A percentile compares a stretch with the other conserved stretches of the same genome.
Evolutionary conservation across 192 early-diverging fungal species (phyloP).

Genomic region (Piromyces finnis): DNA sequence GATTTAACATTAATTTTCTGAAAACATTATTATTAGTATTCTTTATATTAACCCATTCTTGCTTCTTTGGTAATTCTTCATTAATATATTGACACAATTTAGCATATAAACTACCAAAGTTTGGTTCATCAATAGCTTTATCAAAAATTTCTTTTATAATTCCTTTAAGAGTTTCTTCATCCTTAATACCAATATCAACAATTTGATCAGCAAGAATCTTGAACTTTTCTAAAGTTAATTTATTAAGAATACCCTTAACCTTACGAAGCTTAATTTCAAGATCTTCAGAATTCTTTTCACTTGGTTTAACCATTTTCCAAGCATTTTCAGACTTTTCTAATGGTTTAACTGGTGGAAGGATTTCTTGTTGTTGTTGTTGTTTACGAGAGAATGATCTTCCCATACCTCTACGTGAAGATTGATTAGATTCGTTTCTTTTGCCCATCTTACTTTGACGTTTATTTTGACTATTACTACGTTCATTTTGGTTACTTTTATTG

Average conservation of each 20-base stretch:
- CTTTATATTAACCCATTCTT: slow-evolving; percentile 30
- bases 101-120: slow-evolving; percentile 80
- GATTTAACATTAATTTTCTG: slow-evolving; percentile 77
- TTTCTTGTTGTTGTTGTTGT: background rate
- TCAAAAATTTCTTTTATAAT: slow-evolving; percentile 80
- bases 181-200: slow-evolving; percentile 52
- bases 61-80: slow-evolving; percentile 21
- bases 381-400: background rate
- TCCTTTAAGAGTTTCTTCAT: slow-evolving; percentile 54
- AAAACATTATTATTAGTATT: slow-evolving; percentile 36
- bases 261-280: slow-evolving; percentile 53
- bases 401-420: background rate
- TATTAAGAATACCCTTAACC: slow-evolving; percentile 84
- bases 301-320: slow-evolving; percentile 34
- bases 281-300: slow-evolving; percentile 21
- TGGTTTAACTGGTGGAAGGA: slow-evolving; percentile 34
- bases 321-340: slow-evolving; percentile 66
- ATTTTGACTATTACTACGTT: background rate
- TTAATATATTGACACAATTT: slow-evolving; percentile 59
- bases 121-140: slow-evolving; percentile 89
- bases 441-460: background rate
- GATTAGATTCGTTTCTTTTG: background rate
- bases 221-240: slow-evolving; percentile 92
- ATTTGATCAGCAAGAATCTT: slow-evolving; percentile 71
- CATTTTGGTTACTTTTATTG: background rate